Conservation (phyloP, 495 filamentous ascomycete species). For the Penicillium malachiteum region DNA sequence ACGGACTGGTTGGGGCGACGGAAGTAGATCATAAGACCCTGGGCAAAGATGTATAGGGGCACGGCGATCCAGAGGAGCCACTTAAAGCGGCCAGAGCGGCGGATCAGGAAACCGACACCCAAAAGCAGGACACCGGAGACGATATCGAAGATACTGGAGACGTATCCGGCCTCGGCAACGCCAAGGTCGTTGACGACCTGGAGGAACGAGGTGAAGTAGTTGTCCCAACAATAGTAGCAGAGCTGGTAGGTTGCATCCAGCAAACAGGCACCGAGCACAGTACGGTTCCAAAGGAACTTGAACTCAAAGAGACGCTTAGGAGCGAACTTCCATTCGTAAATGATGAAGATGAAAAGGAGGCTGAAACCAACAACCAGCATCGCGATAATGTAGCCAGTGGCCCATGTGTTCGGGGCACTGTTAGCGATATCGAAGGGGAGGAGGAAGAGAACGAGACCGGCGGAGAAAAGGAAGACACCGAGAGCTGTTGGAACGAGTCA, state of each 20-base stretch:
- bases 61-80: constrained; percentile 54
- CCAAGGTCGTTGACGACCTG: constrained; percentile 65
- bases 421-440: constrained; percentile 55
- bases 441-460: constrained; percentile 57
- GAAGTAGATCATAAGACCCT: constrained; percentile 63
- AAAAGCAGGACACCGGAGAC: constrained; percentile 46
- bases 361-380: constrained; percentile 56
- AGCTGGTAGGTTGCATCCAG: constrained; percentile 57
- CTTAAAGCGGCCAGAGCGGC: constrained; percentile 53
- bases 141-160: constrained; percentile 49
- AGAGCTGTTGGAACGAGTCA: background rate
- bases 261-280: constrained; percentile 59
- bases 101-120: constrained; percentile 51
- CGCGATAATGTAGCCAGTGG: constrained; percentile 48
- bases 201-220: constrained; percentile 66
- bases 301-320: constrained; percentile 54
- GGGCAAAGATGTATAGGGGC: constrained; percentile 54
- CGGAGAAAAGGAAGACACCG: constrained; percentile 56
- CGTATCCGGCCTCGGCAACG: constrained; percentile 54
- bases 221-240: constrained; percentile 34
- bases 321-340: constrained; percentile 56
- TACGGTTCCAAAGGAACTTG: constrained; percentile 56
- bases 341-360: constrained; percentile 50
- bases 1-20: constrained; percentile 54
- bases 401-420: constrained; percentile 43